phyloP scores from a whole-genome alignment of 2,329 filamentous ascomycete species.

The Cytospora paraplurivora region DNA sequence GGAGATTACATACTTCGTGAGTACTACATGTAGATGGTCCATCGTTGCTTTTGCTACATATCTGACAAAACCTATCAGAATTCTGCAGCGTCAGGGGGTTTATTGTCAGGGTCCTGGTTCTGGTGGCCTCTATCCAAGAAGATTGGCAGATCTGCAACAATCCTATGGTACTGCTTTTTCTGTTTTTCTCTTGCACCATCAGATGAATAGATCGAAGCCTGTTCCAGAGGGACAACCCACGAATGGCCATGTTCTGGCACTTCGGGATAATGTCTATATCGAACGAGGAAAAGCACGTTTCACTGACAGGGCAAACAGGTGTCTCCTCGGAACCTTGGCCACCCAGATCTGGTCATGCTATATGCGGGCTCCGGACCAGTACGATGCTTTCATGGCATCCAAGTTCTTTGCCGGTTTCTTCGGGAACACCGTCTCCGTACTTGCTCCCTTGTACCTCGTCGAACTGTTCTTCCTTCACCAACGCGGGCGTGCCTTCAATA shows the following conservation, averaged over 20 bases:
- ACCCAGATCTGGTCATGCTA: conserved; percentile 43
- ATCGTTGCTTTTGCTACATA: not conserved
- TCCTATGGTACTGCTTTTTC: conserved; percentile 38
- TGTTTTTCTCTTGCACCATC: not conserved
- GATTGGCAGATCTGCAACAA: conserved; percentile 42
- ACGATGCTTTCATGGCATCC: conserved; percentile 42
- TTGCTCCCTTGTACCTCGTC: conserved; percentile 44
- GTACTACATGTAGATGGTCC: not conserved
- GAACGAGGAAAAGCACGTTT: not conserved
- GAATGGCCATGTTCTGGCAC: conserved; percentile 35
- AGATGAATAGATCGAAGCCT: too few species aligned
- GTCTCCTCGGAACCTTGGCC: conserved; percentile 29
- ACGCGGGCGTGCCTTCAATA: conserved; percentile 43
- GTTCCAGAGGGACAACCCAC: too few species aligned
- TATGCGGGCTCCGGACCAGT: conserved; percentile 40
- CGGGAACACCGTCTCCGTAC: conserved; percentile 41
- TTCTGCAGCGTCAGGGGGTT: conserved; percentile 43
- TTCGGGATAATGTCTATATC: too few species aligned
- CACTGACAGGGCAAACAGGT: not conserved
- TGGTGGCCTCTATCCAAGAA: conserved; percentile 41
- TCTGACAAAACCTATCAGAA: conserved; percentile 22
- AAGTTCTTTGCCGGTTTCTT: conserved; percentile 45
- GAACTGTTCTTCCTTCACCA: conserved; percentile 48
- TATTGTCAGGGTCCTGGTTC: conserved; percentile 43
- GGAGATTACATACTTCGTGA: conserved; percentile 36